Evolutionary conservation across 768 basidiomycete genomes (phyloP), one percentile per base, ranked within the genome.

Genomic region (Lactarius vividus): DNA sequence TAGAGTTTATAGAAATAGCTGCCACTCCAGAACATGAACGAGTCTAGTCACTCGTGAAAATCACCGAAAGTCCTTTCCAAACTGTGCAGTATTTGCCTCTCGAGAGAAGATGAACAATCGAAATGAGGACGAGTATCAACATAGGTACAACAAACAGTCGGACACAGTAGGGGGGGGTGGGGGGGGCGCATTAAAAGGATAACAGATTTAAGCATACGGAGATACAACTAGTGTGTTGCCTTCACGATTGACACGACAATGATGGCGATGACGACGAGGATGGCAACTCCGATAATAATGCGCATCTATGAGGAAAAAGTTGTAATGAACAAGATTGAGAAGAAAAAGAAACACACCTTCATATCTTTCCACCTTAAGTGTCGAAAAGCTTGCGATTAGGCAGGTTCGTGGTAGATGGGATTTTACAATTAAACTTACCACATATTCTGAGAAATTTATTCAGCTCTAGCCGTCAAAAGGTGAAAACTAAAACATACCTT

Each of bases 161-260:
- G 35, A 59, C 49, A 61, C 35, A 56, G 39, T 29, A 57, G 28
- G n/a, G 52, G 56, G 42, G 52, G 57, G 35, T 26, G 52, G 56
- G 42, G 49, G n/a, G n/a, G n/a, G n/a, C n/a, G n/a, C n/a, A 68
- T 68, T 64, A 69, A 26, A 62, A 61, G 44, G 46, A 58, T 54
- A 60, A 70, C 60, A 63, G 23, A 62, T 57, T 67, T 54, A 62
- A 64, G 67, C 67, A 55, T 20, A 42, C 33, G 15, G 29, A n/a
- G 39, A 18, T n/a, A 31, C 44, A 42, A 65, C 58, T 69, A 65
- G 58, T 85, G 76, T 70, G 88, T 90, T 75, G 94, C 86, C 80
- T 93, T 94, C 74, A 97, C 91, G 73, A 98, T 88, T 35, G 92
- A 92, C 61, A 98, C 93, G 71, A 98, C 89, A 75, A 99, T 96